A percentile compares a stretch with the other conserved stretches of the same genome.
Conservation (phyloP, 2,329 filamentous ascomycete species). For the Venturia effusa region DNA sequence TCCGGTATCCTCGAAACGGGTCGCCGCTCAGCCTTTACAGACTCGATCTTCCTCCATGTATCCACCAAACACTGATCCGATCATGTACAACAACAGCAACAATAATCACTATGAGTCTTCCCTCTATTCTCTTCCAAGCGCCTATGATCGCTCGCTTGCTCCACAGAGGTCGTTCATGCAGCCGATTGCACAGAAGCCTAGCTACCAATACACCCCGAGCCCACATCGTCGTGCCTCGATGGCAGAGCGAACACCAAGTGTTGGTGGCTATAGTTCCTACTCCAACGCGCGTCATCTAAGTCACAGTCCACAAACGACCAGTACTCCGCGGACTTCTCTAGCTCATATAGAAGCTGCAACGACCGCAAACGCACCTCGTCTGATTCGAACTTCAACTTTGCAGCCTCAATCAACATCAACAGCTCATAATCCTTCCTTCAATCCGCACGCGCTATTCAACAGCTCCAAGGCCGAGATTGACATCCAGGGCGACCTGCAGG, state of each 20-base stretch:
- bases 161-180: slow-evolving; percentile 17
- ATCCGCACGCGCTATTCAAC: slow-evolving; percentile 71
- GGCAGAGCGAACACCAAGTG: slow-evolving; percentile 25
- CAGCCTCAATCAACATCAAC: slow-evolving; percentile 40
- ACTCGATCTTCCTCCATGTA: background rate
- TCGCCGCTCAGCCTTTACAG: slow-evolving; percentile 16
- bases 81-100: background rate
- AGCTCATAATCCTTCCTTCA: slow-evolving; percentile 46
- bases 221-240: slow-evolving; percentile 20
- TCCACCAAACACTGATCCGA: background rate
- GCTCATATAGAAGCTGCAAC: slow-evolving; percentile 32
- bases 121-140: slow-evolving; percentile 7
- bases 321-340: slow-evolving; percentile 23
- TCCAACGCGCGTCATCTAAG: slow-evolving; percentile 32
- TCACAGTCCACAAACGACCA: slow-evolving; percentile 31
- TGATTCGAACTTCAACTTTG: slow-evolving; percentile 58
- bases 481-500: slow-evolving; percentile 72
- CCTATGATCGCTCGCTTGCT: slow-evolving; percentile 4
- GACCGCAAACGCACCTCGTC: slow-evolving; percentile 43
- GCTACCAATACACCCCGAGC: slow-evolving; percentile 15
- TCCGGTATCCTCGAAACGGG: slow-evolving; percentile 38
- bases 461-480: slow-evolving; percentile 70
- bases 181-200: slow-evolving; percentile 12
- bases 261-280: slow-evolving; percentile 31
- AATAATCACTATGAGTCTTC: slow-evolving; percentile 17